These are phyloP conservation scores for Chalciporus sphaerocephalus DNA, from an alignment of 768 basidiomycete genomes.

Conservation along the genomic window DNA sequence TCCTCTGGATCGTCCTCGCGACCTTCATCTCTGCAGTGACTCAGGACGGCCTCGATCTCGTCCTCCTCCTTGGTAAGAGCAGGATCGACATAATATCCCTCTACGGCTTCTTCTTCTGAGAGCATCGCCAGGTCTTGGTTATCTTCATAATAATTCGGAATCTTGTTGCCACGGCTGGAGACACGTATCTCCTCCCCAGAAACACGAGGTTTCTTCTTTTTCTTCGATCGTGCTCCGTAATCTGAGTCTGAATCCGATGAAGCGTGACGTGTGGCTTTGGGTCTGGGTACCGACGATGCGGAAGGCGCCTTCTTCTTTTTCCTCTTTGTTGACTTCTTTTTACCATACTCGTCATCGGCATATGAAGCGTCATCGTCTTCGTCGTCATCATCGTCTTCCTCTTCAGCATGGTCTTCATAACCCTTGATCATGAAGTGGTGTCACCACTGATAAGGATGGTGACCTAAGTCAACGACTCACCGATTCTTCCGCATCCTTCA, in stretches of 20 bases:
- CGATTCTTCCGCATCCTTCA: slow-evolving; percentile 32
- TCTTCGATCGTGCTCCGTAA: slow-evolving; percentile 81
- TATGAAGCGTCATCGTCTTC: slow-evolving; percentile 79
- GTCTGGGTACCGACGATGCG: slow-evolving; percentile 43
- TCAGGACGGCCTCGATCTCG: slow-evolving; percentile 89
- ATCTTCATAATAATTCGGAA: slow-evolving; percentile 80
- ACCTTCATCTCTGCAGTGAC: slow-evolving; percentile 82
- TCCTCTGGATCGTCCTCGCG: slow-evolving; percentile 73
- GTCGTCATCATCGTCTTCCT: slow-evolving; percentile 55
- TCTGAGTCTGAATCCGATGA: slow-evolving; percentile 82
- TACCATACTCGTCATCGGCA: slow-evolving; percentile 70
- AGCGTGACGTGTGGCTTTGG: slow-evolving; percentile 57
- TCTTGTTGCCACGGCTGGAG: slow-evolving; percentile 66
- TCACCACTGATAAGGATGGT: slow-evolving; percentile 15
- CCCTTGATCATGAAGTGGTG: slow-evolving; percentile 48
- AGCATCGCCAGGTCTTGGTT: slow-evolving; percentile 73
- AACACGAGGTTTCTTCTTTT: slow-evolving; percentile 64
- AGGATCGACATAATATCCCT: slow-evolving; percentile 54
- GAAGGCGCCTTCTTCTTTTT: slow-evolving; percentile 51
- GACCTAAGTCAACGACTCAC: slow-evolving; percentile 19
- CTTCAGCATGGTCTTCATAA: slow-evolving; percentile 49
- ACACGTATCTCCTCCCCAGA: slow-evolving; percentile 73
- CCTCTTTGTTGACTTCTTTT: slow-evolving; percentile 65
- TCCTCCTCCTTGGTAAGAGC: slow-evolving; percentile 60
- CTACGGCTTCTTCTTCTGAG: slow-evolving; percentile 52